Evolutionary conservation across 495 filamentous ascomycete genomes (phyloP), one percentile per base, ranked within the genome.

Genomic region (Parathielavia hyrcaniae): DNA sequence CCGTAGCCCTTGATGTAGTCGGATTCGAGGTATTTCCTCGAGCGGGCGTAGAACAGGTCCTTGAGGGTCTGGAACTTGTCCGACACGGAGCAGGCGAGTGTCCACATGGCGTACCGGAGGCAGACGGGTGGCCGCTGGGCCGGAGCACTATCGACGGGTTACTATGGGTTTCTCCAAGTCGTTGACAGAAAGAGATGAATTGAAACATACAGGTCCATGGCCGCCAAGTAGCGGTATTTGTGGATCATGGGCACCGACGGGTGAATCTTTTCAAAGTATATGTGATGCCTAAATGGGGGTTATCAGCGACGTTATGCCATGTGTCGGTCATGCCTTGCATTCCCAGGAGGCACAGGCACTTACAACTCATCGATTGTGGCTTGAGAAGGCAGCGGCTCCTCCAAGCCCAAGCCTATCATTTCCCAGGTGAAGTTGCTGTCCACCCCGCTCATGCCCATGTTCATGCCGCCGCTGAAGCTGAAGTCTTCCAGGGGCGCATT

Each of bases 1-100:
- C 93, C 93, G 63, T 91, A 87, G 20, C 93, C 91, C 69, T 89
- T 95, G 78, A 97, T 84, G 72, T 96, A 91, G 59, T 96, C 90
- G 44, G 82, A 73, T 64, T 97, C 90, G 22, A 89, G 79, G 67
- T 97, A 97, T 65, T 95, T 96, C 55, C 92, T 82, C 36, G 92
- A 83, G 43, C 89, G 81, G 48, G 84, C 82, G 68, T 98, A 98
- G 68, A 97, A 95, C 53, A 91, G 81, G 26, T 87, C 84, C 64
- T 88, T 87, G 19, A 96, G 71, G 38, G 80, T 78, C 13, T 77
- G 75, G 68, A 88, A 95, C 64, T 90, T 93, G 16, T 95, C 89
- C 12, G 81, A 85, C 38, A 91, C 79, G 1, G 88, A 85, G 38
- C 90, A 89, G 26, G 93, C 91, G 58, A 91, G 76, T 50, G 84